Evolutionary conservation across 495 filamentous ascomycete genomes (phyloP).

Genomic region (Neurospora terricola): DNA sequence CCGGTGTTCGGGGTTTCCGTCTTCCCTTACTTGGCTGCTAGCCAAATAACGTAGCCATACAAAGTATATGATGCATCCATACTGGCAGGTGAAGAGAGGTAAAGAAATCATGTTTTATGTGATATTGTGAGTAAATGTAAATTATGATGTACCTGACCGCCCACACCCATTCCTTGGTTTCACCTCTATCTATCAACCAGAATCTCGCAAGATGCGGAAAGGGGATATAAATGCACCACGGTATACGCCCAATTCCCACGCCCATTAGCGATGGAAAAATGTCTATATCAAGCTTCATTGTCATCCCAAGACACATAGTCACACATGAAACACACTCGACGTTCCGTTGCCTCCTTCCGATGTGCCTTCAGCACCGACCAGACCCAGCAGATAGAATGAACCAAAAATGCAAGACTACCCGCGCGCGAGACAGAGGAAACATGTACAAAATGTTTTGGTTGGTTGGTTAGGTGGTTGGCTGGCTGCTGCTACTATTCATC

Average conservation of each 20-base stretch:
- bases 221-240: background rate
- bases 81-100: background rate
- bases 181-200: background rate
- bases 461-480: background rate
- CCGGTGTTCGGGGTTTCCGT: background rate
- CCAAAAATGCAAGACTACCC: background rate
- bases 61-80: background rate
- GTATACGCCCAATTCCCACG: background rate
- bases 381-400: background rate
- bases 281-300: background rate
- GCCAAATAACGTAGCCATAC: background rate
- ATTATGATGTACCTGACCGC: background rate
- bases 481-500: background rate
- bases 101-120: background rate
- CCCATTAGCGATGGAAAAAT: background rate
- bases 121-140: background rate
- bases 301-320: background rate
- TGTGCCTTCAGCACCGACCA: background rate
- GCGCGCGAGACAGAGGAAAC: background rate
- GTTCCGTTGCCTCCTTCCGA: background rate
- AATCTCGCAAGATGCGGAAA: background rate
- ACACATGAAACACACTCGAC: background rate
- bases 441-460: background rate
- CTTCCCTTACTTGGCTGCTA: background rate
- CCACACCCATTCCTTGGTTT: background rate